A percentile compares a stretch with the other conserved stretches of the same genome.
Evolutionary conservation across 306 rosid genomes (phyloP).

Genomic region (barrel medic (Medicago truncatula)): MtrunA17r5.0-ANR NC_053049.1:33082001-33082500

Average conservation of each 20-base stretch:
- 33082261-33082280: constrained; percentile 62
- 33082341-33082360: constrained; percentile 64
- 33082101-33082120: constrained; percentile 63
- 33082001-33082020: constrained; percentile 1
- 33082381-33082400: constrained; percentile 71
- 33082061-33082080: constrained; percentile 70
- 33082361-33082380: constrained; percentile 57
- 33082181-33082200: constrained; percentile 62
- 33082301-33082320: constrained; percentile 56
- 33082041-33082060: constrained; percentile 66
- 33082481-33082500: background rate
- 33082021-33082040: constrained; percentile 28
- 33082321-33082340: constrained; percentile 73
- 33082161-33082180: constrained; percentile 66
- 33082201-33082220: constrained; percentile 32
- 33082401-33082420: constrained; percentile 65
- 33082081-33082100: constrained; percentile 69
- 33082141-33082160: constrained; percentile 64
- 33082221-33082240: constrained; percentile 16
- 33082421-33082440: constrained; percentile 84
- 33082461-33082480: constrained; percentile 14
- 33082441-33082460: constrained; percentile 98
- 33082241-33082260: constrained; percentile 47
- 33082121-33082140: constrained; percentile 59
- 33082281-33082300: constrained; percentile 73